These are phyloP conservation scores for Fusarium udum DNA, from an alignment of 2,329 filamentous ascomycete genomes.

Conservation along the genomic window DNA sequence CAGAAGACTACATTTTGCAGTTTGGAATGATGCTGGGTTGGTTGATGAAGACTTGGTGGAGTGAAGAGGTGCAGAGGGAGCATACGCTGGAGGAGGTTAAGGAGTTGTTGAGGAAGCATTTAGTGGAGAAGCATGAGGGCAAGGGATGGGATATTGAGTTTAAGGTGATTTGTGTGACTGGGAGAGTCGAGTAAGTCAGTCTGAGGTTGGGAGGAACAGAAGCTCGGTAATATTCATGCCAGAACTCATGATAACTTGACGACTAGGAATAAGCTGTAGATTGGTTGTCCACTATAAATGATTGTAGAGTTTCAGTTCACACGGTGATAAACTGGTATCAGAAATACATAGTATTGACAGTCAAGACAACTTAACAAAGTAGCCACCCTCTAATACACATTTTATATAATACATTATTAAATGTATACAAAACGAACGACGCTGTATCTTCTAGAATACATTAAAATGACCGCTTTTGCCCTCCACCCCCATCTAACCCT, in stretches of 20 bases:
- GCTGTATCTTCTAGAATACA: not conserved
- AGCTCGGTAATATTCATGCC: rapidly evolving
- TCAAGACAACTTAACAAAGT: not conserved
- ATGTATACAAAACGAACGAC: not conserved
- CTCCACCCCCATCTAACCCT: not conserved
- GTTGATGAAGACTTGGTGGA: slow-evolving; percentile 52
- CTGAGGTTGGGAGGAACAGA: no score
- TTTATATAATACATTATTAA: slow-evolving; percentile 2
- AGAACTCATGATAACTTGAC: not conserved
- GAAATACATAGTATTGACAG: not conserved
- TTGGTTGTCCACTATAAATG: not conserved
- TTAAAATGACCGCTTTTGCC: slow-evolving; percentile 1
- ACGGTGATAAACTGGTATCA: not conserved
- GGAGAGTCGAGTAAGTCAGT: slow-evolving; percentile 20
- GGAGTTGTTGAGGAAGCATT: slow-evolving; percentile 47
- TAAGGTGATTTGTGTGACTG: slow-evolving; percentile 41
- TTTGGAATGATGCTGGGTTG: slow-evolving; percentile 53
- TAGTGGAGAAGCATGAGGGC: slow-evolving; percentile 52
- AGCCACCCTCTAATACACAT: not conserved
- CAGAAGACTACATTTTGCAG: slow-evolving; percentile 48
- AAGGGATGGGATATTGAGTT: slow-evolving; percentile 43
- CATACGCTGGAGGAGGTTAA: slow-evolving; percentile 51
- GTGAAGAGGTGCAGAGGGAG: slow-evolving; percentile 49
- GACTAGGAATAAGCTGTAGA: not conserved
- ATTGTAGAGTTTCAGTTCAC: not conserved